Percentiles rank a stretch among this genome's conserved stretches.
Conservation (phyloP, 495 filamentous ascomycete species). For the Acidiella bohemica region DNA sequence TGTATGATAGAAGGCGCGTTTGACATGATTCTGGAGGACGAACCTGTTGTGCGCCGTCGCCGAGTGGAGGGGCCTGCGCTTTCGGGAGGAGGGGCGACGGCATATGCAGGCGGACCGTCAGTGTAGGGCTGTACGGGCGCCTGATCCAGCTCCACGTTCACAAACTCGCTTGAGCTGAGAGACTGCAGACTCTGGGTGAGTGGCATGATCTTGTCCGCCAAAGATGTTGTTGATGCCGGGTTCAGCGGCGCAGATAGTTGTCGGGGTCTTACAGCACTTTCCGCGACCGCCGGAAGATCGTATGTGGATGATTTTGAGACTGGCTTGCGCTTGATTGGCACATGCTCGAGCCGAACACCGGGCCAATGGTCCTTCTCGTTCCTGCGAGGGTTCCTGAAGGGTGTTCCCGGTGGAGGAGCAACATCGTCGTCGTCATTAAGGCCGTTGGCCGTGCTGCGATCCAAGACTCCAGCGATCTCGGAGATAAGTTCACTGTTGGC, state of each 20-base stretch:
- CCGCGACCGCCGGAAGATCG: no score
- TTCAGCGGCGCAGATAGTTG: neutral
- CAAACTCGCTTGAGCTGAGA: conserved; percentile 2
- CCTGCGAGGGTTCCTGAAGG: neutral
- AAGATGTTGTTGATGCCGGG: no score
- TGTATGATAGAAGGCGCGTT: neutral
- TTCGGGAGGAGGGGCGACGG: neutral
- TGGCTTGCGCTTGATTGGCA: neutral
- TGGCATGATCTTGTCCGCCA: conserved; percentile 6
- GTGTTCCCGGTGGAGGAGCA: neutral
- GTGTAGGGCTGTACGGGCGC: conserved; percentile 4
- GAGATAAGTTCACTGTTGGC: no score
- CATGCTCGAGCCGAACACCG: neutral
- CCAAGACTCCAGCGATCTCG: no score
- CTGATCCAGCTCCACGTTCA: conserved; percentile 11
- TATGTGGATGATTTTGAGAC: no score
- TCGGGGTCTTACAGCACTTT: no score
- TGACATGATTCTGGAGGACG: neutral
- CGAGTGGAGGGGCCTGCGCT: neutral
- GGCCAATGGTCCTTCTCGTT: neutral
- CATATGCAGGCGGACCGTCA: conserved; percentile 6
- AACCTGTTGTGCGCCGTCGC: neutral
- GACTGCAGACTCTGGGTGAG: conserved; percentile 4
- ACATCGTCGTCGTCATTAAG: no score
- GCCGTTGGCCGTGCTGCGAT: no score